Evolutionary conservation across 1,284 basidiomycete genomes (phyloP), one percentile per base, ranked within the genome.

Genomic region (Cutaneotrichosporon sp.): DNA sequence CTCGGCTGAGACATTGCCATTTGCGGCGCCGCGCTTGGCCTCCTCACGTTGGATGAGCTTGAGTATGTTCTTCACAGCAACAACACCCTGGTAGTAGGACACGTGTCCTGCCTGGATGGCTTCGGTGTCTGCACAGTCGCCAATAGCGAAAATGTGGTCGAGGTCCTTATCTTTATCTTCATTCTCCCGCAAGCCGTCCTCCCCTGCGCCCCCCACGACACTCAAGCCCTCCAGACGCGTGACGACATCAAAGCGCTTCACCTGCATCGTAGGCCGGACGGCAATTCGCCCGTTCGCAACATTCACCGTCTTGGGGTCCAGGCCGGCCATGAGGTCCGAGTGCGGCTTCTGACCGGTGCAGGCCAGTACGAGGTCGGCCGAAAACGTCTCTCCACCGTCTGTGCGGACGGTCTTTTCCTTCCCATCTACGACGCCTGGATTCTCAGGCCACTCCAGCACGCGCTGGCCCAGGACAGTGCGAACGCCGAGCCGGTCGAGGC

Each of bases 261-360:
- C 48, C 68, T 87, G 85, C 77, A 86, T 76, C 1, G 82, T 83
- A 8, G 79, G 78, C 24, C 78, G 68, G 11, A 87, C 84, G 49
- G 78, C 75, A 20, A 82, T 80, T 42, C 66, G 62, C 12, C 62
- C 57, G 35, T 75, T 81, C 9, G 67, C 59, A 0, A 77, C 64
- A 47, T 82, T 76, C 39, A 88, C 77, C 2, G 79, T 78, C 3
- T 74, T 62, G 0, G 81, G 77, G 48, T 82, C 77, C 61, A 84
- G 75, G 0, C 67, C 62, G 25, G 67, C 71, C 24, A 90, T 72
- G 34, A 88, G 66, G 1, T 70, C 75, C 0, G 85, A 84, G 66
- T 88, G 87, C 17, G 86, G 85, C 32, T 74, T 78, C 71, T 88
- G 86, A 7, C 87, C 87, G 0, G 86, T 88, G 66, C 87, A 88